Conservation (phyloP, 1,284 basidiomycete species). For the Leccinum pallidistipes region DNA sequence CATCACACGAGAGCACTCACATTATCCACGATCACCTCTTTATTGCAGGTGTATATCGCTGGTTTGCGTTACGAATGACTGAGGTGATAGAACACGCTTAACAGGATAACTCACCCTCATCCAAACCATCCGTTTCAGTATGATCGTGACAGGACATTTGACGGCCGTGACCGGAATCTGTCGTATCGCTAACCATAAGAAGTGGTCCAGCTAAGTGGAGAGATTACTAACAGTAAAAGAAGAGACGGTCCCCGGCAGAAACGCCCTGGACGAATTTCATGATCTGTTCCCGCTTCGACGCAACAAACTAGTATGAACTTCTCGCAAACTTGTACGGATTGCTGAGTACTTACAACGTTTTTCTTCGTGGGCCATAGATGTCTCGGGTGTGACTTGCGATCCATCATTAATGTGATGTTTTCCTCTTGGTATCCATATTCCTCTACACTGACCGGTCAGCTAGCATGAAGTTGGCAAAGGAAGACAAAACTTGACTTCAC, state of each 20-base stretch:
- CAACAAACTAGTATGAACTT: neutral
- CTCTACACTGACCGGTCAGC: conserved; percentile 6
- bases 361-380: conserved; percentile 22
- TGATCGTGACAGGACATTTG: conserved; percentile 32
- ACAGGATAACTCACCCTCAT: conserved; percentile 37
- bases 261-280: conserved; percentile 29
- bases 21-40: conserved; percentile 38
- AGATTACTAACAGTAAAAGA: conserved; percentile 39
- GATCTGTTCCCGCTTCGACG: conserved; percentile 35
- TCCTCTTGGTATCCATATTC: conserved; percentile 26
- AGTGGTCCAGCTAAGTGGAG: neutral
- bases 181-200: neutral
- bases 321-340: neutral
- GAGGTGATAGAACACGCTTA: neutral
- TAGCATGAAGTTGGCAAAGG: neutral
- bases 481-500: conserved; percentile 5
- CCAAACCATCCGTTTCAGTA: conserved; percentile 37
- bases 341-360: conserved; percentile 29
- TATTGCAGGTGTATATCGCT: conserved; percentile 26
- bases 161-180: conserved; percentile 39
- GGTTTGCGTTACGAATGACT: neutral
- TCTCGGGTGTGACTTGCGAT: conserved; percentile 15
- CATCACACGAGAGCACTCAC: conserved; percentile 22
- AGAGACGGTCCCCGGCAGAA: conserved; percentile 37
- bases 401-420: conserved; percentile 35